Evolutionary conservation across 192 early-diverging fungal genomes (phyloP).

Genomic region (Backusella tuberculispora): DNA sequence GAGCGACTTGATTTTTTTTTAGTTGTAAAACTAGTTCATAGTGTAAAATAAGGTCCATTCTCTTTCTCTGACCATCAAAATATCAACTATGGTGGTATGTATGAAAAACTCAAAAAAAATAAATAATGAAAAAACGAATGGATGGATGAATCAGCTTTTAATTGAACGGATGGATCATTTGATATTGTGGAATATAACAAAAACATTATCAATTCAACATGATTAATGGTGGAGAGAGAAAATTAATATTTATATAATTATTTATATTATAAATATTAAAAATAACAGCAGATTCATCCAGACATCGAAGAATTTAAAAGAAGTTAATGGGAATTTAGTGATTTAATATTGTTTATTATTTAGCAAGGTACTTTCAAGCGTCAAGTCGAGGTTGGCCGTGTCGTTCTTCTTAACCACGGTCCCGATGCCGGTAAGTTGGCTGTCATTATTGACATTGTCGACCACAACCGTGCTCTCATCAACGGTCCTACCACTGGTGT

Average conservation of each 20-base stretch:
- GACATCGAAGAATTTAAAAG: background rate
- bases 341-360: conserved; percentile 10
- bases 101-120: background rate
- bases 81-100: conserved; percentile 43
- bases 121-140: background rate
- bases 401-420: conserved; percentile 95
- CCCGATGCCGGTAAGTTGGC: conserved; percentile 96
- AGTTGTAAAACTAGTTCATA: conserved; percentile 15
- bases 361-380: conserved; percentile 76
- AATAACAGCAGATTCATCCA: background rate
- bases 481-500: conserved; percentile 98
- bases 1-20: background rate
- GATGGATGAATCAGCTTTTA: conserved; percentile 22
- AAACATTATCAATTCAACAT: too few species aligned
- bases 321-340: background rate
- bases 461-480: conserved; percentile 97
- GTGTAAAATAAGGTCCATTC: conserved; percentile 21
- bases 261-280: background rate
- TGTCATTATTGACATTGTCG: conserved; percentile 98
- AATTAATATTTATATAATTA: background rate
- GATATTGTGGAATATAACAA: too few species aligned
- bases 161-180: background rate
- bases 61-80: conserved; percentile 34
- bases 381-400: conserved; percentile 97
- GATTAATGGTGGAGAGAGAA: too few species aligned